These are phyloP conservation scores for Trichothecium sympodiale DNA, from an alignment of 2,329 filamentous ascomycete genomes.

Conservation along the genomic window DNA sequence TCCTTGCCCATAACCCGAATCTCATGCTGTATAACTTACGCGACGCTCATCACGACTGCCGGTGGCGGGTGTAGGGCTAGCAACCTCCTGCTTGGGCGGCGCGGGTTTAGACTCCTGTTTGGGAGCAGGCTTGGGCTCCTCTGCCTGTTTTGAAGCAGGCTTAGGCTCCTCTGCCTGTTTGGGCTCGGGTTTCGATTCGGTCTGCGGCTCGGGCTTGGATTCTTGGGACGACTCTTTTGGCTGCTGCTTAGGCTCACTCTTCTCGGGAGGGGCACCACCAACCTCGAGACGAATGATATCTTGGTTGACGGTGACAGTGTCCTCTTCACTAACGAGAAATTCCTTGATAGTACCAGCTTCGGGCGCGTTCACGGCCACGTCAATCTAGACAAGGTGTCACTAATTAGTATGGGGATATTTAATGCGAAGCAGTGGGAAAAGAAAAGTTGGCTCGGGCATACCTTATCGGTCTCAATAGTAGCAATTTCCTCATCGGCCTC, in stretches of 20 bases:
- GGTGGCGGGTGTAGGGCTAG: too few relatives aligned
- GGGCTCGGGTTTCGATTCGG: constrained; percentile 26
- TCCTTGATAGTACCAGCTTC: constrained; percentile 87
- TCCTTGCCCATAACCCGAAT: too few relatives aligned
- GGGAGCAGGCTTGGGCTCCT: constrained; percentile 29
- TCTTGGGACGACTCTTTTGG: too few relatives aligned
- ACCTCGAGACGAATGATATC: constrained; percentile 78
- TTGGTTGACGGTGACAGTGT: constrained; percentile 90
- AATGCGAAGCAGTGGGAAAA: background rate
- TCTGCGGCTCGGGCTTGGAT: constrained; percentile 12
- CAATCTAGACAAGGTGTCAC: constrained; percentile 56
- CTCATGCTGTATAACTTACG: constrained; percentile 38
- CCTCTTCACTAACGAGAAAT: constrained; percentile 83
- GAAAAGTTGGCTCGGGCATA: background rate
- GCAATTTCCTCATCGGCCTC: constrained; percentile 96
- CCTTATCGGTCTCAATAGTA: constrained; percentile 95
- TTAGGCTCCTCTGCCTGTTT: constrained; percentile 27
- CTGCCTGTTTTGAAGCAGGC: constrained; percentile 27
- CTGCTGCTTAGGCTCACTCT: constrained; percentile 17
- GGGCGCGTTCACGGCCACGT: constrained; percentile 91
- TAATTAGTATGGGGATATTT: background rate
- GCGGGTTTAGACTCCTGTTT: constrained; percentile 27
- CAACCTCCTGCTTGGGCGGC: constrained; percentile 25
- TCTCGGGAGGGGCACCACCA: constrained; percentile 44
- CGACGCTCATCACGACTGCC: constrained; percentile 79